Percentiles rank a stretch among this genome's conserved stretches.
Evolutionary conservation across 345 rosid genomes (phyloP).

Genomic region (Eucalyptus sp.): DNA sequence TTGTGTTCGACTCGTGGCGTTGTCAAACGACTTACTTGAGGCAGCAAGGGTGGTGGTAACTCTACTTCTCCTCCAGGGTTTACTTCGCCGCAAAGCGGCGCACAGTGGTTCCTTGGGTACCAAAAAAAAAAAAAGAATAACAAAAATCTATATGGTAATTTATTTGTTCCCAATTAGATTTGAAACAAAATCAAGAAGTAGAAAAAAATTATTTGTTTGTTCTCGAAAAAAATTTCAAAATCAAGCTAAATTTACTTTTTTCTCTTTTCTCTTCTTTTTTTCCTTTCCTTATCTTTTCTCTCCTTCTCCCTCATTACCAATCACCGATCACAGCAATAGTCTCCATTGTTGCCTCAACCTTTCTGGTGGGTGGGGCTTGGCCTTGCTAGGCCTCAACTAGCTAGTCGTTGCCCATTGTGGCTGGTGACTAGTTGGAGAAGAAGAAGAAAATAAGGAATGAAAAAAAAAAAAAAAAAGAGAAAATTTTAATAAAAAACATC

Average conservation of each 20-base stretch:
- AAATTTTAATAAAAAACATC: too few relatives aligned
- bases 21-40: too few relatives aligned
- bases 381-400: rapidly evolving
- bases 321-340: rapidly evolving
- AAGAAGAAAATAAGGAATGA: rapidly evolving
- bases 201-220: rapidly evolving
- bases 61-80: too few relatives aligned
- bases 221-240: rapidly evolving
- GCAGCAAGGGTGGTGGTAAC: too few relatives aligned
- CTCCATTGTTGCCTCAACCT: too few relatives aligned
- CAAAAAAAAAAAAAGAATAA: too few relatives aligned
- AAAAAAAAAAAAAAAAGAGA: too few relatives aligned
- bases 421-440: rapidly evolving
- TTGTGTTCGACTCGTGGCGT: too few relatives aligned
- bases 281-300: rapidly evolving
- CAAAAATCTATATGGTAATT: rapidly evolving
- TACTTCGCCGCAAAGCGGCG: too few relatives aligned
- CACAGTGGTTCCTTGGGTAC: too few relatives aligned
- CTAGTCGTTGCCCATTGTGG: rapidly evolving
- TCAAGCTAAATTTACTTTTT: rapidly evolving
- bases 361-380: rapidly evolving
- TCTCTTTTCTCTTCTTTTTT: rapidly evolving
- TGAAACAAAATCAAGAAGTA: too few relatives aligned
- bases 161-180: rapidly evolving
- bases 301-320: rapidly evolving